phyloP scores from a whole-genome alignment of 768 basidiomycete species.

The Tricholomella constricta region DNA sequence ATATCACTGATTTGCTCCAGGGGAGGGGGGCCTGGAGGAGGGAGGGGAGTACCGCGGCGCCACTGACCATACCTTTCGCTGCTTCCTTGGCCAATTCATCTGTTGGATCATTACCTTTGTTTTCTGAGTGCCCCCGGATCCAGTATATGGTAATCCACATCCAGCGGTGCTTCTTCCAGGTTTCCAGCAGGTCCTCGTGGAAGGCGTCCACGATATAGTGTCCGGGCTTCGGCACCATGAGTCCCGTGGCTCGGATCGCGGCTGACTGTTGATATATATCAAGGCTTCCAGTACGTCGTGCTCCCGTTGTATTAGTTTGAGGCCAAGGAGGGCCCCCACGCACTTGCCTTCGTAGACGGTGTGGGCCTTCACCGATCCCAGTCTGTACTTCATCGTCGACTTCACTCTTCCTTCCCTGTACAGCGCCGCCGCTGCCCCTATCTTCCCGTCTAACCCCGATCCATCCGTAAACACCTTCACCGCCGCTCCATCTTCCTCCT shows the following conservation, averaged over 20 bases:
- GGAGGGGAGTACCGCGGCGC: neutral
- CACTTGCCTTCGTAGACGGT: slow-evolving; percentile 14
- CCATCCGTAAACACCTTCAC: slow-evolving; percentile 20
- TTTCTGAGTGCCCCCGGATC: slow-evolving; percentile 2
- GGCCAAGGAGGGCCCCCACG: slow-evolving; percentile 2
- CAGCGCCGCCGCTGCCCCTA: slow-evolving; percentile 17
- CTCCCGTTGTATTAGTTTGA: neutral
- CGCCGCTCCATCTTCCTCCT: neutral
- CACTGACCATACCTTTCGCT: neutral
- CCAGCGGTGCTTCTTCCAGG: neutral
- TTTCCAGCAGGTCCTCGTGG: too few relatives aligned
- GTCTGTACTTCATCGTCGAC: neutral
- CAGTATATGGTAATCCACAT: slow-evolving; percentile 1
- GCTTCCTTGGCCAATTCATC: slow-evolving; percentile 6
- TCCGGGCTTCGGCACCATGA: too few relatives aligned
- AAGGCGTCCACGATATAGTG: too few relatives aligned
- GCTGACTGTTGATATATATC: too few relatives aligned
- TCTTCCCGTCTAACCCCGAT: slow-evolving; percentile 8
- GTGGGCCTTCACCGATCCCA: slow-evolving; percentile 8
- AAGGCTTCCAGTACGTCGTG: neutral
- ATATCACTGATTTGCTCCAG: slow-evolving; percentile 7
- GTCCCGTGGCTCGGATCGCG: too few relatives aligned
- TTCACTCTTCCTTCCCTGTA: slow-evolving; percentile 1
- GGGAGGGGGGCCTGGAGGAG: slow-evolving; percentile 1
- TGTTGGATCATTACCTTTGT: neutral